Evolutionary conservation across 2,329 filamentous ascomycete genomes (phyloP), one percentile per base, ranked within the genome.

Genomic region (Penicillium sp.): DNA sequence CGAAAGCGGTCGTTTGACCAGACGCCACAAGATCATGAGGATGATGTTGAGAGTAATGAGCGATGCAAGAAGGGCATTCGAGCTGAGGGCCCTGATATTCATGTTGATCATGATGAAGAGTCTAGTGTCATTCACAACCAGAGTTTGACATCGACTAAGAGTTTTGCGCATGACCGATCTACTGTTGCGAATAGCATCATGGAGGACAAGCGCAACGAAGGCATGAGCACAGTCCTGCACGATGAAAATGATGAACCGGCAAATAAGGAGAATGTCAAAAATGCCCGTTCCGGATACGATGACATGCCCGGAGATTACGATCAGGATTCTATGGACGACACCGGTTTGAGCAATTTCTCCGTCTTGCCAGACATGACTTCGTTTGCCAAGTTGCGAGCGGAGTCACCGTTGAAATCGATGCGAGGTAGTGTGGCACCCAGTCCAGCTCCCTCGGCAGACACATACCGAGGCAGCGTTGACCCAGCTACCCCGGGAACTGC

Each of bases 291-390:
- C 12, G 45, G 51, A 9, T 46, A 52, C n/a, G 48, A 61, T 12
- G 54, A 42, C 13, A 53, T 55, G 35, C 52, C 56, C 37, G 61
- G 61, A 10, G 57, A 60, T 17, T 37, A 50, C 17, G 41, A 49
- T 35, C 38, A 61, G 15, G 59, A 66, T 30, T 44, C 53, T 6
- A 64, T 65, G 51, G 65, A 69, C 39, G 63, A 70, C 30, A 69
- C 68, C 8, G 66, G 67, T 56, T 84, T 94, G 60, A 95, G 87
- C 69, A 80, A 76, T 9, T 95, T 95, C 64, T 95, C 90, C 1
- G 87, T 86, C 6, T 79, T 95, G 37, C 87, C 87, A 12, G 86
- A 90, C 54, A 79, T 92, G 78, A 92, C 87, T 13, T 80, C 82
- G 54, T 87, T 93, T 55, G 82, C 85, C 6, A 80, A 80, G 47